These are phyloP conservation scores for Candida stauntonica DNA, from an alignment of 805 yeast genomes.

Conservation along the genomic window DNA sequence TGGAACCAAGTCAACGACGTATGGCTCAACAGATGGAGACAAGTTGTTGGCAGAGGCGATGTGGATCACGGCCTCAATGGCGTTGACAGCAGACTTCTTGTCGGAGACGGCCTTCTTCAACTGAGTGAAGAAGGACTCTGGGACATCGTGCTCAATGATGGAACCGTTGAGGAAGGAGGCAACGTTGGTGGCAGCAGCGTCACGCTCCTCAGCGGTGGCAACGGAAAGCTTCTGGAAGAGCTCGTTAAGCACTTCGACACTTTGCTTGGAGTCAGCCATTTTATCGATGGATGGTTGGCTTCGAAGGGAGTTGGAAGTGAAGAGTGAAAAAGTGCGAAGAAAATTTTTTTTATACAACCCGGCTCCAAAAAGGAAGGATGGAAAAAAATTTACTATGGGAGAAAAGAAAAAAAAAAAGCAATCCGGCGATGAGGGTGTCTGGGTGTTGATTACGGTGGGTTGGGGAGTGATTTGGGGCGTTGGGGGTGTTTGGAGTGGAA, in stretches of 20 bases:
- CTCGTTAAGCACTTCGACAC: conserved; percentile 79
- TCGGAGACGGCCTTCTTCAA: conserved; percentile 70
- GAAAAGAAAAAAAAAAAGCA: conserved; percentile 5
- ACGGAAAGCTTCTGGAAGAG: conserved; percentile 89
- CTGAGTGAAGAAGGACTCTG: conserved; percentile 77
- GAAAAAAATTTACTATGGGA: neutral
- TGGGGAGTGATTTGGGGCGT: too few species aligned
- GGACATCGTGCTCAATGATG: conserved; percentile 97
- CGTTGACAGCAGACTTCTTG: conserved; percentile 81
- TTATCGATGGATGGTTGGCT: conserved; percentile 3
- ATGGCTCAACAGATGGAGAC: conserved; percentile 95
- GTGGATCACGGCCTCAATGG: conserved; percentile 78
- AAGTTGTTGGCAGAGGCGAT: conserved; percentile 77
- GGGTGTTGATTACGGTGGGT: too few species aligned
- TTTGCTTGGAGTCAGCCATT: conserved; percentile 46
- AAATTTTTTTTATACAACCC: conserved; percentile 17
- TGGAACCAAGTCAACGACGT: conserved; percentile 71
- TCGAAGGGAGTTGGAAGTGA: neutral
- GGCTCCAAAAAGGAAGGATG: neutral
- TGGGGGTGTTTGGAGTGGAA: too few species aligned
- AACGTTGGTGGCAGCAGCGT: conserved; percentile 82
- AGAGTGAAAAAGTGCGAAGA: conserved; percentile 12
- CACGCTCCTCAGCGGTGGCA: conserved; percentile 80
- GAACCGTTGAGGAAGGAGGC: conserved; percentile 93
- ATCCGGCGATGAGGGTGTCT: conserved; percentile 15